These are phyloP conservation scores for Casuarina glauca DNA, from an alignment of 306 rosid species.

Conservation along the genomic window DNA sequence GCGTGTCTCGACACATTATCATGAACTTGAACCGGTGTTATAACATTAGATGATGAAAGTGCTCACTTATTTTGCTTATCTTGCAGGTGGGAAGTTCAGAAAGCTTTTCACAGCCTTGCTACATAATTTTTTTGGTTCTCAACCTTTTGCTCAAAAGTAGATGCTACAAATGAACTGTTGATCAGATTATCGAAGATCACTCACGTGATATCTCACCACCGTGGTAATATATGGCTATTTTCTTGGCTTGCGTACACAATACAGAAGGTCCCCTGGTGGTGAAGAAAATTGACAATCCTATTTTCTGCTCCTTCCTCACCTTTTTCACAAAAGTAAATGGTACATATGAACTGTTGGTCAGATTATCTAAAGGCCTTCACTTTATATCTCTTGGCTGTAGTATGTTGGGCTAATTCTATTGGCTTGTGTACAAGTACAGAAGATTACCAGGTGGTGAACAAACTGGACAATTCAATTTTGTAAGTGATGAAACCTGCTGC, in stretches of 20 bases:
- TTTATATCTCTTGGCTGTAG: too few relatives aligned
- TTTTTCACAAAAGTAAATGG: too few relatives aligned
- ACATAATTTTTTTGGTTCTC: slow-evolving; percentile 17
- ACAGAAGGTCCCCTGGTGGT: too few relatives aligned
- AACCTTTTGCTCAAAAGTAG: neutral
- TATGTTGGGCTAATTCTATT: too few relatives aligned
- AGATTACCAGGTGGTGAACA: neutral
- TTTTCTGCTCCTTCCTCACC: too few relatives aligned
- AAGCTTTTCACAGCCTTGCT: neutral
- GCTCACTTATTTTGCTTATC: neutral
- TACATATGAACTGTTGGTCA: too few relatives aligned
- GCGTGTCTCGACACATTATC: neutral
- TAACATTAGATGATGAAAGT: neutral
- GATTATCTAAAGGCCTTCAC: too few relatives aligned
- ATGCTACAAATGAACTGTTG: slow-evolving; percentile 2
- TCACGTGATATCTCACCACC: neutral
- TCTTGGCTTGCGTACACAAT: neutral
- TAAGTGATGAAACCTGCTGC: neutral
- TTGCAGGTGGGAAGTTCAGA: slow-evolving; percentile 13
- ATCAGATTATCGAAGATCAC: neutral
- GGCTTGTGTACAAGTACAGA: too few relatives aligned
- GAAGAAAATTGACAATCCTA: too few relatives aligned
- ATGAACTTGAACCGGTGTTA: neutral
- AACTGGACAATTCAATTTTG: neutral
- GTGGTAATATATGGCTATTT: neutral